Percentiles rank a stretch among this genome's conserved stretches.
These are phyloP conservation scores for Nicotiana tabacum DNA, from an alignment of 257 asterid genomes.

Conservation along the genomic window DNA sequence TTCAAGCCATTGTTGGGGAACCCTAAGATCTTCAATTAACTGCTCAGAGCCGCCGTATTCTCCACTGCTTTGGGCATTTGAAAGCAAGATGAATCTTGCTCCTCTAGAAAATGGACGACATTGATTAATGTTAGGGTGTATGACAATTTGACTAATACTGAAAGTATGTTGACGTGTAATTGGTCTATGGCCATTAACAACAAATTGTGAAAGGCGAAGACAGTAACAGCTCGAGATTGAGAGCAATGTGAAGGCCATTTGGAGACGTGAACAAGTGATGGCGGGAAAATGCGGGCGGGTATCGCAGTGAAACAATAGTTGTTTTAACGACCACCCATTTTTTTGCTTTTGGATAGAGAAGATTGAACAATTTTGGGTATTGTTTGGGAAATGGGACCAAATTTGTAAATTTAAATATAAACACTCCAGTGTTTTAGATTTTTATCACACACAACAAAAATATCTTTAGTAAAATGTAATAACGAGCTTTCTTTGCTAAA, in stretches of 20 bases:
- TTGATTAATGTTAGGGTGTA: slow-evolving; percentile 8
- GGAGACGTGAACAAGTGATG: not conserved
- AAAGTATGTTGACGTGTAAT: not conserved
- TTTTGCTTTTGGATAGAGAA: not conserved
- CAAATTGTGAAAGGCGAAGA: not conserved
- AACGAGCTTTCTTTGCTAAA: too few relatives aligned
- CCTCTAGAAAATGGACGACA: slow-evolving; percentile 7
- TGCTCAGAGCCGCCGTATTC: slow-evolving; percentile 28
- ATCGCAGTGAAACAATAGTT: not conserved
- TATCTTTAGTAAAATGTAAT: too few relatives aligned
- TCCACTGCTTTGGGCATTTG: slow-evolving; percentile 25
- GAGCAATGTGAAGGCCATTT: not conserved
- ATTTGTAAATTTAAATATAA: too few relatives aligned
- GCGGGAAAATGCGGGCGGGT: not conserved
- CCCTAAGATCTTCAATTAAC: slow-evolving; percentile 52
- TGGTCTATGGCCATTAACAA: not conserved
- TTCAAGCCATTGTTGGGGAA: slow-evolving; percentile 68
- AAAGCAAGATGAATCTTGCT: slow-evolving; percentile 5
- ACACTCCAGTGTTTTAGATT: too few relatives aligned
- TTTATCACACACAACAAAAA: too few relatives aligned
- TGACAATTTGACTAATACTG: not conserved
- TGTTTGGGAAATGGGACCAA: not conserved
- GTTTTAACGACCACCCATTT: not conserved
- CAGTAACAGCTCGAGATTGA: not conserved
- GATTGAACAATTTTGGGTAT: not conserved